A percentile compares a stretch with the other conserved stretches of the same genome.
Evolutionary conservation across 2,329 filamentous ascomycete genomes (phyloP).

Genomic region (Trichophyton rubrum): DNA sequence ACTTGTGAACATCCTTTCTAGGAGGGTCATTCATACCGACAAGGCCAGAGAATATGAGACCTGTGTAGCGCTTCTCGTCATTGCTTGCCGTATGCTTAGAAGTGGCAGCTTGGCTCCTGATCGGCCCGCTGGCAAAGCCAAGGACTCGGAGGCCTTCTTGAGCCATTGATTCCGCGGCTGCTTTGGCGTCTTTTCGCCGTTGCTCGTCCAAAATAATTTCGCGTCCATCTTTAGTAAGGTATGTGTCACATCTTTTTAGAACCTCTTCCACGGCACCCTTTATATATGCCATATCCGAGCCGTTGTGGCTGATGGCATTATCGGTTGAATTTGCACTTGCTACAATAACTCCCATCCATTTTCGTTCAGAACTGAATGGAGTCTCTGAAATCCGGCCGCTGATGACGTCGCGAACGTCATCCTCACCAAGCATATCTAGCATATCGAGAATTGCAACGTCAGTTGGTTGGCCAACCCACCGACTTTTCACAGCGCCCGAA

Average conservation of each 20-base stretch:
- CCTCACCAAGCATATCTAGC: constrained; percentile 78
- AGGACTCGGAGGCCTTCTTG: constrained; percentile 79
- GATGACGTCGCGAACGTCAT: constrained; percentile 77
- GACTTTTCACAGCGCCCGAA: constrained; percentile 57
- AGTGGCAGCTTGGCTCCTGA: constrained; percentile 37
- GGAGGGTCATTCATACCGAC: constrained; percentile 98
- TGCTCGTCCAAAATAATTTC: constrained; percentile 74
- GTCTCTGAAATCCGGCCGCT: constrained; percentile 74
- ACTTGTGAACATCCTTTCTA: constrained; percentile 73
- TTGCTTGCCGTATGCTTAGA: constrained; percentile 43
- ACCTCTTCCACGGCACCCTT: constrained; percentile 89
- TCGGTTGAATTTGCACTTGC: constrained; percentile 41
- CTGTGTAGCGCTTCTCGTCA: constrained; percentile 64
- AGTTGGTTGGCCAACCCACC: constrained; percentile 94
- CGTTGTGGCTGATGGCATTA: constrained; percentile 34
- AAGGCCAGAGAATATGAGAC: constrained; percentile 77
- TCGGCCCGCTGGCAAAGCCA: constrained; percentile 77
- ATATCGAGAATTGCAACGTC: constrained; percentile 95
- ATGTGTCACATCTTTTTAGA: constrained; percentile 76
- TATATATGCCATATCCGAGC: constrained; percentile 78
- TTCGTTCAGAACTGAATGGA: constrained; percentile 91
- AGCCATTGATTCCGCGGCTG: constrained; percentile 78
- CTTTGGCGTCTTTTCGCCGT: constrained; percentile 58
- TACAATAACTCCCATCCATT: constrained; percentile 98
- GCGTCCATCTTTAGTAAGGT: constrained; percentile 70